Base-by-base conservation (phyloP, 2,329 filamentous ascomycete genomes). In the Sporothrix phasma region DNA sequence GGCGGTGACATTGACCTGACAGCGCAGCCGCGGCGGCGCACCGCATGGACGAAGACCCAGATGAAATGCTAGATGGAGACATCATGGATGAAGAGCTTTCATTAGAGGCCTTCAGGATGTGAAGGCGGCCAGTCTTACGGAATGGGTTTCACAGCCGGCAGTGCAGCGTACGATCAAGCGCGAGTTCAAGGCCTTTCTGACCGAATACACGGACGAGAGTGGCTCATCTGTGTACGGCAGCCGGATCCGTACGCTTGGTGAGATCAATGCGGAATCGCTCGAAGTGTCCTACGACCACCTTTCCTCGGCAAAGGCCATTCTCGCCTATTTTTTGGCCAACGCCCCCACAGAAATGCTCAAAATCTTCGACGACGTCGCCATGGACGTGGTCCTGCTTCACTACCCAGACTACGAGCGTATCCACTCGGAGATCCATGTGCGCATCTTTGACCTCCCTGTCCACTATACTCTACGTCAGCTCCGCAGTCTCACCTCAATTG, bases 401-500 rank as follows among this genome's bases (percentile, higher is more conserved):
- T 99, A 97, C 76, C 93, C 92, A 1, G 92, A 97, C 75, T 99
- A 99, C 74, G 92, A 96, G 74, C 89, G 92, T 67, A 99, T 99
- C 71, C 94, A 97, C 76, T 89, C 92, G 31, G 94, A 99, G 75
- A 96, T 99, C 62, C 94, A 99, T 73, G 93, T 99, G 63, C 92
- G 94, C 66, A 96, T 99, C 72, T 92, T 92, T 24, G 93, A 97
- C 71, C 81, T 99, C 17, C 95, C 94, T 3, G 89, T 97, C 34
- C 89, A 92, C 71, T 97, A 97, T 76, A 99, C 94, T 2, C 84
- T 99, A 58, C 90, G 94, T 59, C 92, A 99, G 74, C 83, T 99
- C 51, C 90, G 94, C 94, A 99, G 76, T 91, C 88, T 3, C 95
- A 99, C 73, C 83, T 99, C 66, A 99, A 99, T 80, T 96, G 92